Base-by-base conservation (phyloP, 208 protist species). In the Angomonas ambiguus region DNA sequence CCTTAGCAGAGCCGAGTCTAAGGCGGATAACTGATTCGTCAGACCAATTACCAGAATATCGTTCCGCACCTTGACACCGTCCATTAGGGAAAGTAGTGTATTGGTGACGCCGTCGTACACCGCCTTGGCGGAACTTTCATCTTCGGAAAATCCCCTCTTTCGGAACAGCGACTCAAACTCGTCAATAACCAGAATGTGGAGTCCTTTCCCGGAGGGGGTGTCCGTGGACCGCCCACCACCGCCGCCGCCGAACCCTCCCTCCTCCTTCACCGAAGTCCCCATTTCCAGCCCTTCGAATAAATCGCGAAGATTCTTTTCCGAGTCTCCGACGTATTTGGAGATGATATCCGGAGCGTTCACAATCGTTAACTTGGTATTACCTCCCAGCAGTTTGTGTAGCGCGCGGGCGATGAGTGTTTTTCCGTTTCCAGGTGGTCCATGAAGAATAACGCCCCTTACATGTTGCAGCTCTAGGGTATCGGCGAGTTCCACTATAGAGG, bases 131-230 rank as follows among this genome's bases (percentile, higher is more conserved):
- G 98, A 98, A 30, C 98, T 98, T 61, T 94, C 95, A 69, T 97
- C 94, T 4, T 67, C 62, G 24, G 70, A 74, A 20, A 84, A 78
- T 27, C 97, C 97, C 58, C 98, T 80, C 48, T 88, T 71, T 34
- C 96, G 94, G 68, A 98, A 99, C 67, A 99, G 98, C 13, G 98
- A 96, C 71, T 99, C 99, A 66, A 99, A 94, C 82, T 99, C 99
- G 85, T 99, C 99, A 64, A 99, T 98, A 55, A 99, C 99, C 51
- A 99, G 98, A 18, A 99, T 91, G 71, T 99, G 98, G 16, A 99
- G 77, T 33, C 3, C 1, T 25, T 2, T 11, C 10, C 33, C 5
- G 8, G 6, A 38, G 30, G 18, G 5, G 48, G 2, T 8, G 41
- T 28, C 2, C 4, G 16, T 35, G 33, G 25, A 8, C 4, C 45